These are phyloP conservation scores for Endocarpon pusillum DNA, from an alignment of 495 filamentous ascomycete species.

Conservation along the genomic window DNA sequence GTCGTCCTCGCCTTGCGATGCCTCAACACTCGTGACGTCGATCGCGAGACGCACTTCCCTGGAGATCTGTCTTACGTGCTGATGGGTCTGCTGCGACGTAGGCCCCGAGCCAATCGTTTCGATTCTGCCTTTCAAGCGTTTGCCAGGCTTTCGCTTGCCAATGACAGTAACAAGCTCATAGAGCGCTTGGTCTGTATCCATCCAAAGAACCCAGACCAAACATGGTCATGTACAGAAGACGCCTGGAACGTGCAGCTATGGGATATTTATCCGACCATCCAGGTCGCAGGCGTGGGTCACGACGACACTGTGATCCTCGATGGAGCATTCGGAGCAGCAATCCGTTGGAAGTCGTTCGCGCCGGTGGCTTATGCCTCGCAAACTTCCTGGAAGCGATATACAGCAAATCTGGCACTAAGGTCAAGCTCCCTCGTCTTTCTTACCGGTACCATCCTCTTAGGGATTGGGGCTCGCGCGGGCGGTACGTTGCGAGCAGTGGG, in stretches of 20 bases:
- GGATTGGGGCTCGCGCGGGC: too few relatives aligned
- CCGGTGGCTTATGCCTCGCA: too few relatives aligned
- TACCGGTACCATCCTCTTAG: too few relatives aligned
- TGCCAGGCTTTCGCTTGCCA: slow-evolving; percentile 25
- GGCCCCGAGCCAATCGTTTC: slow-evolving; percentile 18
- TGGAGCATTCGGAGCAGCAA: slow-evolving; percentile 15
- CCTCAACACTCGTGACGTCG: slow-evolving; percentile 10
- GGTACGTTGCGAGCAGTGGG: too few relatives aligned
- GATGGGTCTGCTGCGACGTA: slow-evolving; percentile 24
- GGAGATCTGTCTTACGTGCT: slow-evolving; percentile 29
- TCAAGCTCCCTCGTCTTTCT: too few relatives aligned
- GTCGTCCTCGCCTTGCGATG: slow-evolving; percentile 13
- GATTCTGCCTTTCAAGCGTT: slow-evolving; percentile 30
- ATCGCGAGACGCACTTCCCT: slow-evolving; percentile 5
- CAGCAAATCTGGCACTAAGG: too few relatives aligned
- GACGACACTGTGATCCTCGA: slow-evolving; percentile 24
- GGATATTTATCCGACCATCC: slow-evolving; percentile 25
- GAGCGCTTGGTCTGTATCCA: slow-evolving; percentile 26
- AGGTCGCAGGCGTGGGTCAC: slow-evolving; percentile 22
- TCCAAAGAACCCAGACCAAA: slow-evolving; percentile 9
- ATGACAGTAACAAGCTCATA: slow-evolving; percentile 24
- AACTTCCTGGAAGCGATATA: too few relatives aligned
- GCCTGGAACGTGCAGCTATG: slow-evolving; percentile 19
- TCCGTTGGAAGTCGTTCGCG: slow-evolving; percentile 21
- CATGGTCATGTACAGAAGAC: slow-evolving; percentile 18